phyloP scores from a whole-genome alignment of 179 eudicot species.

The Beta macrorhiza region DNA sequence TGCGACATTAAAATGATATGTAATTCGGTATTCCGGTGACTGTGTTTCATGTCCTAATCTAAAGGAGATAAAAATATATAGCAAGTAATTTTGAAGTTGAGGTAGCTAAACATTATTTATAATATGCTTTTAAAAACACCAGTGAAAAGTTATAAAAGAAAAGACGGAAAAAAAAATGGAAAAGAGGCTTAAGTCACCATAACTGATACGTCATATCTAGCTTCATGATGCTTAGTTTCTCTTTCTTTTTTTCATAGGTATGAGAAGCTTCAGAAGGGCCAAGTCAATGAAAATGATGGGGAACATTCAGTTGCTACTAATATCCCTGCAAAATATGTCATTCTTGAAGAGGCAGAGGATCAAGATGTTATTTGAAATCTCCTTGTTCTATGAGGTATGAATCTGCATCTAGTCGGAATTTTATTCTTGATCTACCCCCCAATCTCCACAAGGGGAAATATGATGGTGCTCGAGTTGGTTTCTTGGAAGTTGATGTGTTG shows the following conservation, averaged over 20 bases:
- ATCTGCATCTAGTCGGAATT: slow-evolving; percentile 2
- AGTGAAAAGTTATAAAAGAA: background rate
- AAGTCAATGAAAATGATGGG: slow-evolving; percentile 29
- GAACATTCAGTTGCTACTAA: slow-evolving; percentile 32
- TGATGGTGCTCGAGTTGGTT: background rate
- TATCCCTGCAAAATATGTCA: slow-evolving; percentile 74
- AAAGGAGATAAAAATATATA: background rate
- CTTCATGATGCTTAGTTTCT: slow-evolving; percentile 1
- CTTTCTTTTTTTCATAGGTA: slow-evolving; percentile 45
- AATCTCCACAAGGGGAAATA: background rate
- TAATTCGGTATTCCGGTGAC: background rate
- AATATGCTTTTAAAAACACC: background rate
- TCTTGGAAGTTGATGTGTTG: background rate
- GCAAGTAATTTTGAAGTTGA: background rate
- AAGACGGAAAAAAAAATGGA: background rate
- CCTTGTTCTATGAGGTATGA: slow-evolving; percentile 26
- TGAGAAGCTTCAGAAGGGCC: slow-evolving; percentile 68
- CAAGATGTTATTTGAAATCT: slow-evolving; percentile 40
- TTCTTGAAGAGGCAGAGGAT: slow-evolving; percentile 86
- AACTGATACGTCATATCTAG: background rate
- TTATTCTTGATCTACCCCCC: background rate
- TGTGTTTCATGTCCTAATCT: background rate
- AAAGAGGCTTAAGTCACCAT: background rate
- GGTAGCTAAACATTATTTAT: background rate
- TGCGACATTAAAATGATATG: background rate